A percentile compares a stretch with the other conserved stretches of the same genome.
Conservation (phyloP, 2,329 filamentous ascomycete genomes). For the Sclerotinia spermophila region DNA sequence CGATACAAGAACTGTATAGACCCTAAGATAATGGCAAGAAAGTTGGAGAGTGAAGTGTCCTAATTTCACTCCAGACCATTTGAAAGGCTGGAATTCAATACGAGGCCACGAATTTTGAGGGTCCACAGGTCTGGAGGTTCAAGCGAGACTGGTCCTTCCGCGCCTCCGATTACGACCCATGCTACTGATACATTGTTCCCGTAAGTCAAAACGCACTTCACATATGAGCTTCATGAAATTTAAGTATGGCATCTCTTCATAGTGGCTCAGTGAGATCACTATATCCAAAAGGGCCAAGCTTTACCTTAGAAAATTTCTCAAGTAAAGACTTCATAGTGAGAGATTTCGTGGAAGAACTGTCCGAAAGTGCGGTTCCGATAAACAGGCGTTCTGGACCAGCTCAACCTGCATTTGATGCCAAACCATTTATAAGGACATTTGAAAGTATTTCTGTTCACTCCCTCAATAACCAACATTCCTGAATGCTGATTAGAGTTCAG, state of each 20-base stretch:
- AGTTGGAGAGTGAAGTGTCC: constrained; percentile 1
- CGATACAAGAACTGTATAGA: background rate
- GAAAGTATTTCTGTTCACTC: constrained; percentile 54
- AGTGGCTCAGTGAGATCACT: constrained; percentile 44
- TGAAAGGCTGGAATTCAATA: constrained; percentile 14
- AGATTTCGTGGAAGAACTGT: constrained; percentile 92
- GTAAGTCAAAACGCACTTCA: constrained; percentile 15
- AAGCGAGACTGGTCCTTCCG: constrained; percentile 16
- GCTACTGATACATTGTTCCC: constrained; percentile 4
- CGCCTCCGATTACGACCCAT: background rate
- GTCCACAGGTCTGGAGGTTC: background rate
- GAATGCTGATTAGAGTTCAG: constrained; percentile 41
- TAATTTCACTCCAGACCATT: background rate
- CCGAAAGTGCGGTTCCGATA: constrained; percentile 75
- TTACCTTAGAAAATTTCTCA: constrained; percentile 84
- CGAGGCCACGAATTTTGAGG: constrained; percentile 11
- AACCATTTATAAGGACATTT: constrained; percentile 93
- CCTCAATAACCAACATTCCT: background rate
- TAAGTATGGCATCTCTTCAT: constrained; percentile 32
- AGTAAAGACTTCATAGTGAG: constrained; percentile 95
- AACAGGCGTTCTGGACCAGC: constrained; percentile 72
- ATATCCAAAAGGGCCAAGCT: constrained; percentile 75
- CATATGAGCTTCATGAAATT: constrained; percentile 8
- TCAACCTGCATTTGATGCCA: constrained; percentile 77
- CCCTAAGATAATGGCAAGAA: background rate